Conservation (phyloP, 257 asterid genomes). For the Primulina eburnea region DNA sequence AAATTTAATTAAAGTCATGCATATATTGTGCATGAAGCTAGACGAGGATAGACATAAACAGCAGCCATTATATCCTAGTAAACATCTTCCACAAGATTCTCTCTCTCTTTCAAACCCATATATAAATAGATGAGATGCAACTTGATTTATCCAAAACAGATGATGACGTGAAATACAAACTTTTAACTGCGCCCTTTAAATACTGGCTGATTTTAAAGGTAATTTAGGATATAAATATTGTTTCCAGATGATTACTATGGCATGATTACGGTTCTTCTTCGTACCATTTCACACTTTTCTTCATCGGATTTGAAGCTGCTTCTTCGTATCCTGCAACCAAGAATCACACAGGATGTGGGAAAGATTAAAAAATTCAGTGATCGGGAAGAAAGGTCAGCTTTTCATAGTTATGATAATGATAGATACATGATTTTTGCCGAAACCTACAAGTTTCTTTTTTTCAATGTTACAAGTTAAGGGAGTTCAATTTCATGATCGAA, state of each 20-base stretch:
- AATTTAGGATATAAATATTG: slow-evolving; percentile 12
- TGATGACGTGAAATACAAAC: slow-evolving; percentile 42
- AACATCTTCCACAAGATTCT: slow-evolving; percentile 27
- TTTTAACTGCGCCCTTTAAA: slow-evolving; percentile 30
- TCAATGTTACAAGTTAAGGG: neutral
- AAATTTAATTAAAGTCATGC: slow-evolving; percentile 26
- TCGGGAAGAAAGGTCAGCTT: slow-evolving; percentile 34
- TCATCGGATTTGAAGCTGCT: neutral
- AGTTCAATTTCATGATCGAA: neutral
- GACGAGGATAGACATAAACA: slow-evolving; percentile 2
- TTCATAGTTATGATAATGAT: neutral
- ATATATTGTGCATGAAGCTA: slow-evolving; percentile 23
- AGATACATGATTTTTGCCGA: neutral
- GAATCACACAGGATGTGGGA: slow-evolving; percentile 44
- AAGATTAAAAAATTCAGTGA: slow-evolving; percentile 27
- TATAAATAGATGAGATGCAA: neutral
- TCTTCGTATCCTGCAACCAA: neutral
- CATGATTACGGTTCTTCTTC: slow-evolving; percentile 4
- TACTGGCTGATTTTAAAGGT: slow-evolving; percentile 33
- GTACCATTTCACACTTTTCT: neutral
- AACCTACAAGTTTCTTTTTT: too few relatives aligned
- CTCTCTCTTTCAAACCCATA: slow-evolving; percentile 15
- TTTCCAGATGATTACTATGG: slow-evolving; percentile 12
- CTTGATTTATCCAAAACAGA: slow-evolving; percentile 14
- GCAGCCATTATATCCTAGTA: slow-evolving; percentile 42